Percentiles rank a stretch among this genome's conserved stretches.
Conservation (phyloP, 1,284 basidiomycete genomes). For the Thelephora terrestris region DNA sequence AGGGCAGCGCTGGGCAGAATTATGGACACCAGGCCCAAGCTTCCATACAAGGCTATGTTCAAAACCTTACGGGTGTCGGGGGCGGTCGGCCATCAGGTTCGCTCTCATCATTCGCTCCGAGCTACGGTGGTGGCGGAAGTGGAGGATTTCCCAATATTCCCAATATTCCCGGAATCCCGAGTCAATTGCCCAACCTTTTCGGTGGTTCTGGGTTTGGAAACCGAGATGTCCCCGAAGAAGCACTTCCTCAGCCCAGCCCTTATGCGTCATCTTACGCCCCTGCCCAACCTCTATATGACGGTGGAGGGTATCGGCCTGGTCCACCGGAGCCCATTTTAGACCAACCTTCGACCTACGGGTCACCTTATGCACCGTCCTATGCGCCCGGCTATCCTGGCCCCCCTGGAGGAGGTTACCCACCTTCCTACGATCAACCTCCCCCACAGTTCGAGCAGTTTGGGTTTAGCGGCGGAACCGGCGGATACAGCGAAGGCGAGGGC, state of each 20-base stretch:
- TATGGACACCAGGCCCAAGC: conserved; percentile 40
- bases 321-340: conserved; percentile 3
- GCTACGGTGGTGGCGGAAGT: conserved; percentile 2
- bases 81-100: conserved; percentile 8
- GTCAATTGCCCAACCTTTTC: background rate
- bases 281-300: background rate
- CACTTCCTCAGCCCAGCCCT: background rate
- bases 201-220: background rate
- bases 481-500: too few relatives aligned
- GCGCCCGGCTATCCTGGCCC: background rate
- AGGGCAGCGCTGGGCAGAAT: conserved; percentile 36
- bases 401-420: conserved; percentile 4
- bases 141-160: background rate
- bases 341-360: conserved; percentile 2
- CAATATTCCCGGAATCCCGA: conserved; percentile 1
- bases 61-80: conserved; percentile 27
- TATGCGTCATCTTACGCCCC: conserved; percentile 9
- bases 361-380: conserved; percentile 9
- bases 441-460: too few relatives aligned
- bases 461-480: too few relatives aligned
- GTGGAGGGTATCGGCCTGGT: background rate
- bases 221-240: background rate
- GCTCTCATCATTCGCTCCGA: background rate
- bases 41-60: conserved; percentile 30
- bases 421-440: conserved; percentile 3